Evolutionary conservation across 257 asterid species (phyloP).

Genomic region (Capsicum pubescens): DNA sequence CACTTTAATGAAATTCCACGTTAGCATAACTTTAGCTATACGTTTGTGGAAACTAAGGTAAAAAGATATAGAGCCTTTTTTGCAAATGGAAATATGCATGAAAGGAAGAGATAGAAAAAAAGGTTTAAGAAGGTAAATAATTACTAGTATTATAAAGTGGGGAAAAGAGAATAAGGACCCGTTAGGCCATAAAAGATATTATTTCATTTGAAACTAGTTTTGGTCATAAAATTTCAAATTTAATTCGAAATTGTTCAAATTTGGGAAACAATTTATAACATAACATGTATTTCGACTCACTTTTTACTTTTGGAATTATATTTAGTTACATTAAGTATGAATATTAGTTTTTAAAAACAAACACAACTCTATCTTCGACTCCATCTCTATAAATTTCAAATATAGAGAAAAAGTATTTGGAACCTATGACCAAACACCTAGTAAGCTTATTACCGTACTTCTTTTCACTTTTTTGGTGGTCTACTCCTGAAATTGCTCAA

Average conservation of each 20-base stretch:
- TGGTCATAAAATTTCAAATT: no score
- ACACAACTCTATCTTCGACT: no score
- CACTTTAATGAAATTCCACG: conserved; percentile 37
- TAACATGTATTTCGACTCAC: no score
- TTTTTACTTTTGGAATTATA: no score
- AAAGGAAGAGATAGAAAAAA: conserved; percentile 37
- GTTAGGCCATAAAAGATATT: neutral
- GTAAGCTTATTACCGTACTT: neutral
- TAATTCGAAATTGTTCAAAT: no score
- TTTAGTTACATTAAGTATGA: no score
- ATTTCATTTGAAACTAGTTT: neutral
- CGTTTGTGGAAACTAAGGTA: conserved; percentile 59
- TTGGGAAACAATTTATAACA: no score
- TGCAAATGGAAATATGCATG: conserved; percentile 34
- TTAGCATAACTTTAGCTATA: conserved; percentile 61
- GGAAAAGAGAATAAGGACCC: neutral
- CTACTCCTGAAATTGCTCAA: conserved; percentile 66
- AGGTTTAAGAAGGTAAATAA: conserved; percentile 19
- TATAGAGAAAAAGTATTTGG: neutral
- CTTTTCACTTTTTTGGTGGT: conserved; percentile 17
- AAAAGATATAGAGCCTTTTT: conserved; percentile 39
- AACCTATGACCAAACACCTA: neutral
- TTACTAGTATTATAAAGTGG: conserved; percentile 25
- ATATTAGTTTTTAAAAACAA: no score
- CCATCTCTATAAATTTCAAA: neutral